A percentile compares a stretch with the other conserved stretches of the same genome.
These are phyloP conservation scores for Metschnikowia arizonensis DNA, from an alignment of 805 yeast genomes.

Conservation along the genomic window DNA sequence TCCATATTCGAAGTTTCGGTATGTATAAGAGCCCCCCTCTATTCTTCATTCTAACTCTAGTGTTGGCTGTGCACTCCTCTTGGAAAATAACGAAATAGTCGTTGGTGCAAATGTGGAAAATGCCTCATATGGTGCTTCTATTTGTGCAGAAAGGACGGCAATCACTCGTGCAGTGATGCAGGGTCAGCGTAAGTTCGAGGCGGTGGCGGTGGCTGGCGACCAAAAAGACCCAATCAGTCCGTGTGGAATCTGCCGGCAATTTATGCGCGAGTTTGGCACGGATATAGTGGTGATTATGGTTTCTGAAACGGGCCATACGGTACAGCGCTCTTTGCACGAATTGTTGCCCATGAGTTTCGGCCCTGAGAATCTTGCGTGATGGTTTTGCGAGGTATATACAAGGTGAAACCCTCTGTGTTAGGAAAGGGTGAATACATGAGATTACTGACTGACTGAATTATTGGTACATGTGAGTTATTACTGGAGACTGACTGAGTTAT, in stretches of 20 bases:
- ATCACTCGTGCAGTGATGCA: conserved; percentile 30
- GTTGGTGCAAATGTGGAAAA: conserved; percentile 90
- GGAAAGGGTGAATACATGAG: too few species aligned
- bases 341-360: conserved; percentile 84
- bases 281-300: conserved; percentile 68
- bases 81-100: conserved; percentile 45
- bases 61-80: conserved; percentile 76
- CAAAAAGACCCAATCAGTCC: conserved; percentile 63
- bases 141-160: conserved; percentile 41
- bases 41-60: background rate
- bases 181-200: conserved; percentile 45
- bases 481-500: too few species aligned
- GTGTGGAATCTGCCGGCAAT: conserved; percentile 93
- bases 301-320: conserved; percentile 44
- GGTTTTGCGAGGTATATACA: too few species aligned
- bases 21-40: conserved; percentile 16
- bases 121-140: conserved; percentile 72
- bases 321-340: conserved; percentile 51
- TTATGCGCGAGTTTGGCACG: conserved; percentile 72
- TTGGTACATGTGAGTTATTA: too few species aligned
- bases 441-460: too few species aligned
- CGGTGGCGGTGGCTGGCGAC: conserved; percentile 68
- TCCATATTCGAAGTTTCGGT: conserved; percentile 68
- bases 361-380: conserved; percentile 61
- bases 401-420: too few species aligned